phyloP scores from a whole-genome alignment of 2,329 filamentous ascomycete genomes.

The Aspergillus ochraceus region DNA sequence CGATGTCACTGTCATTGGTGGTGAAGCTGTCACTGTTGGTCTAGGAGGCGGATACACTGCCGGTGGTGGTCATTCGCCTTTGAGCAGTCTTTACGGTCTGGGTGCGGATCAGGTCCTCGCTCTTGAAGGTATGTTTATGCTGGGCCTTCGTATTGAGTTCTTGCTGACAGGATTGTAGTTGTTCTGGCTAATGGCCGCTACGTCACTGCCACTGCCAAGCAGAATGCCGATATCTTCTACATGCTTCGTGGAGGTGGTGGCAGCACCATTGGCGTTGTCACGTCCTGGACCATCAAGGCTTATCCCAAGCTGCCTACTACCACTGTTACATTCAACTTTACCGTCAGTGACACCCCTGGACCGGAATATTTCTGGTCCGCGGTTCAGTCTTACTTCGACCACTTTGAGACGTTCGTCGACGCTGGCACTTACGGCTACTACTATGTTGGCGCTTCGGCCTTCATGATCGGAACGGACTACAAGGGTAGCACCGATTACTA shows the following conservation, averaged over 20 bases:
- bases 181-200: slow-evolving; percentile 19
- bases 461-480: slow-evolving; percentile 16
- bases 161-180: not conserved
- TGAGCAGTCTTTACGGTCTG: not conserved
- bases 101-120: not conserved
- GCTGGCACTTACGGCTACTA: slow-evolving; percentile 25
- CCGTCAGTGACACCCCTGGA: slow-evolving; percentile 17
- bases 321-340: slow-evolving; percentile 25
- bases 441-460: slow-evolving; percentile 18
- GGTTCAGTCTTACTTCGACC: slow-evolving; percentile 18
- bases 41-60: not conserved
- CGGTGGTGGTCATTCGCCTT: not conserved
- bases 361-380: slow-evolving; percentile 19
- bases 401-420: slow-evolving; percentile 21
- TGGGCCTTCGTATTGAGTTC: not conserved
- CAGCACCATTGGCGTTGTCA: slow-evolving; percentile 48
- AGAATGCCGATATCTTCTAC: slow-evolving; percentile 49
- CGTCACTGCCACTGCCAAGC: slow-evolving; percentile 20
- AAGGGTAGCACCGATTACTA: slow-evolving; percentile 22
- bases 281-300: slow-evolving; percentile 31
- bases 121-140: not conserved
- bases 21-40: not conserved
- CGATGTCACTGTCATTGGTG: not conserved
- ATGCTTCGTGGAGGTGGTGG: slow-evolving; percentile 58
- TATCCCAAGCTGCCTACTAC: slow-evolving; percentile 20